Base-by-base conservation (phyloP, 176 grass and related monocot species). In the Hyparrhenia diplandra region DNA sequence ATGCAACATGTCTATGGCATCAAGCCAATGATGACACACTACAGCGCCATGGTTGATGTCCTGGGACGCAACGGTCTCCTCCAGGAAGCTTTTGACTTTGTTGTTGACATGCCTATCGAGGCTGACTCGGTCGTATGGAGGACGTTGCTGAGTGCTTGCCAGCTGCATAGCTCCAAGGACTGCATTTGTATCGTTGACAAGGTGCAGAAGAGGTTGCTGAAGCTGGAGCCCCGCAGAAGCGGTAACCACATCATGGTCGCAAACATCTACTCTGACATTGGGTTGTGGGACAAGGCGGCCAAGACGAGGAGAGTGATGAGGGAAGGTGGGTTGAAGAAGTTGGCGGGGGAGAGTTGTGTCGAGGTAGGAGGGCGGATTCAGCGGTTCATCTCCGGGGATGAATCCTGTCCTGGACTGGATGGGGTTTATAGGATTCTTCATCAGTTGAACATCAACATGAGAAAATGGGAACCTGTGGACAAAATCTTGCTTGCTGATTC, bases 11-110 rank as follows among this genome's bases (percentile, higher is more conserved):
- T n/a, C n/a, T n/a, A n/a, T n/a, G n/a, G n/a, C n/a, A n/a, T n/a
- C n/a, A n/a, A n/a, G n/a, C n/a, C n/a, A n/a, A n/a, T n/a, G n/a
- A n/a, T n/a, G n/a, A 1, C 31, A 6, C 91, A 90, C 75, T 90
- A 74, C 54, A 88, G 85, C 8, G 79, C 88, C 45, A 90, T 94
- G 88, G 88, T 88, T 32, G 91, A 93, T 80, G 78, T 85, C 29
- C 82, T 93, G 18, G 91, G 91, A 7, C 78, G 82, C 55, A 90
- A 80, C 0, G 78, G 78, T 2, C 39, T n/a, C 36, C 88, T 93
- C 30, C 63, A 70, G 14, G 88, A 93, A 79, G 91, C 91, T 32
- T 90, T 83, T 58, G 30, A 87, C 28, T 88, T 93, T 54, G 51
- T 87, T 36, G 20, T 59, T 49, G 37, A 61, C 37, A 88, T 90